Base-by-base conservation (phyloP, 352 stramenopile species). In the Phytophthora pini region DNA sequence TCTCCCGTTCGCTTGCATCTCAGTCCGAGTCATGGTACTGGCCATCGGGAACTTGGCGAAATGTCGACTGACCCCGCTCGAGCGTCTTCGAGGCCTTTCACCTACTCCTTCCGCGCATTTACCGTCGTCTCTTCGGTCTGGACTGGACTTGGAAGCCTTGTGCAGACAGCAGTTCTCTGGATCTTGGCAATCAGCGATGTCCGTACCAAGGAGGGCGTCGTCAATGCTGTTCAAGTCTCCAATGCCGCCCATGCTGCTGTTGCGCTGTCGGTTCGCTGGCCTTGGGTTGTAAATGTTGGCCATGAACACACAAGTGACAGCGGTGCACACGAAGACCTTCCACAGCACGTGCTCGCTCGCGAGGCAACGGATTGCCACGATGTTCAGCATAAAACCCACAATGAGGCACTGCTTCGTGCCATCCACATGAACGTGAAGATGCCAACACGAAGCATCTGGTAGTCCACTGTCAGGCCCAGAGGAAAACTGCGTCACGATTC, bases 361-460 rank as follows among this genome's bases (percentile, higher is more conserved):
- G 0, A 91, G 50, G 9, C 76, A 89, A 58, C 85, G 80, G 36
- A 93, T 73, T 4, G 84, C 81, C 46, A 90, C 71, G 11, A 91
- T 91, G 56, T 93, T 93, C 17, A 93, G 62, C 68, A 93, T 81
- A 39, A 93, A 90, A 24, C 84, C 80, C 3, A 89, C 68, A 56
- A 93, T 93, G 27, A 91, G 61, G 46, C 82, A 93, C 55, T 87
- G 80, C 56, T 93, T 89, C 26, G 72, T 82, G 10, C 84, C 84
- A 48, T 90, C 82, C 2, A 91, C 60, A 0, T 72, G 70, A 43
- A 93, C 29, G 17, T 90, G 61, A 2, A 93, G 65, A 38, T 77
- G 61, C 80, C 82, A 93, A 8, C 63, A 70, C 4, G 77, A 84
- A 46, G 61, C 41, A 15, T 49, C 32, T 13, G 66, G 20, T 47